phyloP scores from a whole-genome alignment of 257 asterid genomes.

The Voacanga thouarsii region DNA sequence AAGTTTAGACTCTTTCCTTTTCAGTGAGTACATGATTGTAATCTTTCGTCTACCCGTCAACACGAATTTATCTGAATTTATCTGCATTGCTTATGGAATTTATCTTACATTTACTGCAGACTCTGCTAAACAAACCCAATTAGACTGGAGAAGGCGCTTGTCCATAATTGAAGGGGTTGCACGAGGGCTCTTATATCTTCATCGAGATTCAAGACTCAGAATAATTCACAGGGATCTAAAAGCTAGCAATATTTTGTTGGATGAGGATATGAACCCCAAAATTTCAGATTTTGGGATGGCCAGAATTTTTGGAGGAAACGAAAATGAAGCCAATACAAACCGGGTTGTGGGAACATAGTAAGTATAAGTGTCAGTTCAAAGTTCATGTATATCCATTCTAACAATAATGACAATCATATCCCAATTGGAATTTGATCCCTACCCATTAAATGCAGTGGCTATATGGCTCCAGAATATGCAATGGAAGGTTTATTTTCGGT shows the following conservation, averaged over 20 bases:
- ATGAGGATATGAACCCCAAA: slow-evolving; percentile 86
- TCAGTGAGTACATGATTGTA: slow-evolving; percentile 42
- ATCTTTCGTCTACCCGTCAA: background rate
- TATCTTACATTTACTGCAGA: slow-evolving; percentile 33
- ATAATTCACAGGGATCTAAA: slow-evolving; percentile 83
- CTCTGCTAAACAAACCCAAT: slow-evolving; percentile 41
- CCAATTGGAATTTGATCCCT: background rate
- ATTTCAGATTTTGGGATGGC: slow-evolving; percentile 98
- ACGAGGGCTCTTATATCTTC: slow-evolving; percentile 82
- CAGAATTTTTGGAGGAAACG: slow-evolving; percentile 75
- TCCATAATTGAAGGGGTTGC: slow-evolving; percentile 82
- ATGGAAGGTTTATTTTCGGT: slow-evolving; percentile 90
- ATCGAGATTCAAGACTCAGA: slow-evolving; percentile 84
- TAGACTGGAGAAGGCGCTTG: slow-evolving; percentile 66
- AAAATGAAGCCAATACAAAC: slow-evolving; percentile 78
- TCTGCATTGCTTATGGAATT: background rate
- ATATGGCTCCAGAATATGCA: slow-evolving; percentile 97
- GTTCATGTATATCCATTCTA: background rate
- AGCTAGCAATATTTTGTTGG: slow-evolving; percentile 83
- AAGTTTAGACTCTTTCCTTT: slow-evolving; percentile 69
- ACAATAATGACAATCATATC: background rate
- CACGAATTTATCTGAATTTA: background rate
- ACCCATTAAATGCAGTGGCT: slow-evolving; percentile 49
- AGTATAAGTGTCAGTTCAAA: slow-evolving; percentile 23
- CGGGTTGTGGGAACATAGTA: slow-evolving; percentile 87